Evolutionary conservation across 352 stramenopile genomes (phyloP).

Genomic region (Globisporangium irregulare): DNA sequence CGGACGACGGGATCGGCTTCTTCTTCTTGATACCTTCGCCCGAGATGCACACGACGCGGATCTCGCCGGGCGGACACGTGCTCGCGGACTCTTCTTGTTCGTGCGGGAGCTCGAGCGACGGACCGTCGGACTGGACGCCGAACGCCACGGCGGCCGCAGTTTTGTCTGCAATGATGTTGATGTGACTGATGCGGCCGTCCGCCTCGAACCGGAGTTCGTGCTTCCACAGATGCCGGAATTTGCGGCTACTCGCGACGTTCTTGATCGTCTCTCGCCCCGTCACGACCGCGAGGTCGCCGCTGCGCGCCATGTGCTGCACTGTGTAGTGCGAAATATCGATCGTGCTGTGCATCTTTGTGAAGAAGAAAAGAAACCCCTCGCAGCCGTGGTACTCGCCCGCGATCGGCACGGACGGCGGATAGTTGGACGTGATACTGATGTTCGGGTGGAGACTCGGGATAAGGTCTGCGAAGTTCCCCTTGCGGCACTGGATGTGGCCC

Average conservation of each 20-base stretch:
- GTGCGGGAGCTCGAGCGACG: conserved; percentile 55
- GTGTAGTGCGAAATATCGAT: conserved; percentile 75
- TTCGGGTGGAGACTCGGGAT: conserved; percentile 79
- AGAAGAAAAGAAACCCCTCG: conserved; percentile 64
- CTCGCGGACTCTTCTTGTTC: conserved; percentile 56
- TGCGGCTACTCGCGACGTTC: conserved; percentile 59
- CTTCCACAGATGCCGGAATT: conserved; percentile 82
- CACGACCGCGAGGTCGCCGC: conserved; percentile 72
- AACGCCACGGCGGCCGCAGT: conserved; percentile 76
- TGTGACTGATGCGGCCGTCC: conserved; percentile 77
- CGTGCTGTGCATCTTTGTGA: conserved; percentile 61
- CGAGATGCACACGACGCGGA: conserved; percentile 79
- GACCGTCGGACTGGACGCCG: conserved; percentile 50
- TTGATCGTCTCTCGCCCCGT: conserved; percentile 74
- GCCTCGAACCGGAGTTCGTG: conserved; percentile 79
- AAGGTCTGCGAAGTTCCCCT: conserved; percentile 77
- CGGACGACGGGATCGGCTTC: conserved; percentile 40
- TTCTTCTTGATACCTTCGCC: conserved; percentile 51
- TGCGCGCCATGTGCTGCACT: conserved; percentile 64
- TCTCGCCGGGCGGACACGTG: conserved; percentile 73
- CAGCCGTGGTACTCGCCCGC: conserved; percentile 66
- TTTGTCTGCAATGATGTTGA: conserved; percentile 86
- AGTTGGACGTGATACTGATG: conserved; percentile 73
- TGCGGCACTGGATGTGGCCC: conserved; percentile 66
- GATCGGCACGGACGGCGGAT: conserved; percentile 65